phyloP scores from a whole-genome alignment of 129 eudicot species.

The Flaveria ramosissima region DNA sequence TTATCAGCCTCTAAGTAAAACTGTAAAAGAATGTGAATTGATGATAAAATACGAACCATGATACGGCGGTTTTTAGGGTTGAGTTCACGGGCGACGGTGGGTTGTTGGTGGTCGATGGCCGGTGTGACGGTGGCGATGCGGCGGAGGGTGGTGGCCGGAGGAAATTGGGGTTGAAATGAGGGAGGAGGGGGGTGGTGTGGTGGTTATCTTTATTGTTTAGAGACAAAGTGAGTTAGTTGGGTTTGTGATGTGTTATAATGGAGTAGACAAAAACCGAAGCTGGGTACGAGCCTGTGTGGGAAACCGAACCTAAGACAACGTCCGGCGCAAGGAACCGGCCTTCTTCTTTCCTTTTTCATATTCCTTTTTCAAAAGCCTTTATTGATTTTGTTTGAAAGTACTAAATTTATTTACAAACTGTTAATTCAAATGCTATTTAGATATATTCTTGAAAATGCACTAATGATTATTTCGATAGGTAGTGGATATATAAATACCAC shows the following conservation, averaged over 20 bases:
- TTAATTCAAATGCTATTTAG: no score
- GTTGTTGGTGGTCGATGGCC: slow-evolving; percentile 77
- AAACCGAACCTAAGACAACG: slow-evolving; percentile 27
- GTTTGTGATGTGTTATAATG: slow-evolving; percentile 13
- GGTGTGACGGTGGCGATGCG: slow-evolving; percentile 34
- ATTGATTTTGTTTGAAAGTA: not conserved
- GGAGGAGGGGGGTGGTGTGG: slow-evolving; percentile 19
- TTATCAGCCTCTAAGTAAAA: no score
- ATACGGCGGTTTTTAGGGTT: slow-evolving; percentile 70
- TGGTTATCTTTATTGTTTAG: slow-evolving; percentile 16
- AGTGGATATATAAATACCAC: no score
- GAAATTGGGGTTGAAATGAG: slow-evolving; percentile 20
- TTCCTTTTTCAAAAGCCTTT: slow-evolving; percentile 20
- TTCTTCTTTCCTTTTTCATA: slow-evolving; percentile 37
- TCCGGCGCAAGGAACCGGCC: slow-evolving; percentile 45
- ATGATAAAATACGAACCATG: slow-evolving; percentile 42
- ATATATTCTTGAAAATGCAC: no score
- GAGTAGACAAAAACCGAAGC: slow-evolving; percentile 33
- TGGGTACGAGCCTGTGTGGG: not conserved
- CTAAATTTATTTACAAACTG: not conserved
- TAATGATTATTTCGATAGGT: no score
- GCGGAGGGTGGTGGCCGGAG: not conserved
- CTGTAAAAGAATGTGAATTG: not conserved
- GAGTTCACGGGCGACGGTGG: slow-evolving; percentile 51
- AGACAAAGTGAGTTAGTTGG: slow-evolving; percentile 24